Percentiles rank a stretch among this genome's conserved stretches.
These are phyloP conservation scores for Ophiocordyceps camponoti-leonardi DNA, from an alignment of 2,329 filamentous ascomycete genomes.

Conservation along the genomic window DNA sequence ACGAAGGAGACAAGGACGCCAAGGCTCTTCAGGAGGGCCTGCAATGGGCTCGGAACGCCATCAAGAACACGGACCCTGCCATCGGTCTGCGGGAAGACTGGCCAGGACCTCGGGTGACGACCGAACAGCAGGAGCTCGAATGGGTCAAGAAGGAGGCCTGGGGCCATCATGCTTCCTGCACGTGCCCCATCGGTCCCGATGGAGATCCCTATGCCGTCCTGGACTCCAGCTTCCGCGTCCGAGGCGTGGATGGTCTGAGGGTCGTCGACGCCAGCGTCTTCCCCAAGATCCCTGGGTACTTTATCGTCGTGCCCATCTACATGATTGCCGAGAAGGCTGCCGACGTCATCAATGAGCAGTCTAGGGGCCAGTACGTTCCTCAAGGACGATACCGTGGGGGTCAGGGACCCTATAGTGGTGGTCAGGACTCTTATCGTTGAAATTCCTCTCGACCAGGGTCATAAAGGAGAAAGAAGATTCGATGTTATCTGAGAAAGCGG, in stretches of 20 bases:
- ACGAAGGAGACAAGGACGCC: conserved; percentile 28
- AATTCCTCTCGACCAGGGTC: too few species aligned
- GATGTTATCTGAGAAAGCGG: too few species aligned
- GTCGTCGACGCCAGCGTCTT: conserved; percentile 42
- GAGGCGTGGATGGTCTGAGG: conserved; percentile 31
- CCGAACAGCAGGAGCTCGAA: conserved; percentile 24
- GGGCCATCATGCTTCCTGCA: conserved; percentile 40
- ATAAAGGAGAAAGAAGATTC: too few species aligned
- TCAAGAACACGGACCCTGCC: conserved; percentile 1
- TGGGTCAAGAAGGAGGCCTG: conserved; percentile 26
- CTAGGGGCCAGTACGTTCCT: background rate
- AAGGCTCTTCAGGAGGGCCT: conserved; percentile 34
- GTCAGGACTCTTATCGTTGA: too few species aligned
- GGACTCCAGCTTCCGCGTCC: conserved; percentile 36
- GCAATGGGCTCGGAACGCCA: conserved; percentile 27
- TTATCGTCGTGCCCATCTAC: conserved; percentile 30
- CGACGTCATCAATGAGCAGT: conserved; percentile 4
- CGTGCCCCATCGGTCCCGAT: conserved; percentile 35
- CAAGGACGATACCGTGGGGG: too few species aligned
- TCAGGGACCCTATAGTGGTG: too few species aligned
- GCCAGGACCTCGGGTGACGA: conserved; percentile 22
- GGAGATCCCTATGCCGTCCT: conserved; percentile 35
- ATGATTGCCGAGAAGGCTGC: conserved; percentile 40
- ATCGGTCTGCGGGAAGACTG: conserved; percentile 3
- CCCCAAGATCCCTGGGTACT: conserved; percentile 30